Conservation (phyloP, 2,329 filamentous ascomycete species). For the Penicillium sp. region DNA sequence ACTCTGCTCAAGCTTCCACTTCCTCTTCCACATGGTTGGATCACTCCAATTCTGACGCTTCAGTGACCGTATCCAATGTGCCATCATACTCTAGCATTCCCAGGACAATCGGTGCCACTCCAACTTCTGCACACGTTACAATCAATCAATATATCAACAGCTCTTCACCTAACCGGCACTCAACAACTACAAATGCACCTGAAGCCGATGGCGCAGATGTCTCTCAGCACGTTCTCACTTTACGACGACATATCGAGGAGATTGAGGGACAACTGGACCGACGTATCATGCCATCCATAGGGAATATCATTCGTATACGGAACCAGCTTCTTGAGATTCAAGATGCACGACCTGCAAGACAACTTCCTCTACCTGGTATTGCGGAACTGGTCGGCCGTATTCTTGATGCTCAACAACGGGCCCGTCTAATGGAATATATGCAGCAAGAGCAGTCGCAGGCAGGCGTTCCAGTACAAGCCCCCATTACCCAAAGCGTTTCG, state of each 20-base stretch:
- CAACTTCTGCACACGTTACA: not conserved
- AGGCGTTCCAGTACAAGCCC: not conserved
- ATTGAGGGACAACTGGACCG: conserved; percentile 25
- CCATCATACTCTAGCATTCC: not conserved
- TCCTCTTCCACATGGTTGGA: not conserved
- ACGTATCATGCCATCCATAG: conserved; percentile 24
- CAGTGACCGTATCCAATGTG: not conserved
- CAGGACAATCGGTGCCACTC: not conserved
- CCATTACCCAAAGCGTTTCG: not conserved
- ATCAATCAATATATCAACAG: not conserved
- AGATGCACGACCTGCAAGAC: conserved; percentile 26
- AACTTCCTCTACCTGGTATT: conserved; percentile 18
- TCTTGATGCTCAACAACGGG: not conserved
- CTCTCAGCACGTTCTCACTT: not conserved
- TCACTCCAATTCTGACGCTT: not conserved
- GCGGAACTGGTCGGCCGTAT: conserved; percentile 16
- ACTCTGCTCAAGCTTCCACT: not conserved
- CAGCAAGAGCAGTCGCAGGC: not conserved
- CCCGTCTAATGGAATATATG: not conserved
- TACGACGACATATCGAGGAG: conserved; percentile 20
- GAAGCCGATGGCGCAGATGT: not conserved
- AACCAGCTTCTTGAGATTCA: conserved; percentile 26
- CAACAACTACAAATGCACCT: not conserved
- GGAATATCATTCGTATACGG: conserved; percentile 25
- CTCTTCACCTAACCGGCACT: not conserved